Evolutionary conservation across 129 eudicot genomes (phyloP).

Genomic region (Sambucus nigra): DNA sequence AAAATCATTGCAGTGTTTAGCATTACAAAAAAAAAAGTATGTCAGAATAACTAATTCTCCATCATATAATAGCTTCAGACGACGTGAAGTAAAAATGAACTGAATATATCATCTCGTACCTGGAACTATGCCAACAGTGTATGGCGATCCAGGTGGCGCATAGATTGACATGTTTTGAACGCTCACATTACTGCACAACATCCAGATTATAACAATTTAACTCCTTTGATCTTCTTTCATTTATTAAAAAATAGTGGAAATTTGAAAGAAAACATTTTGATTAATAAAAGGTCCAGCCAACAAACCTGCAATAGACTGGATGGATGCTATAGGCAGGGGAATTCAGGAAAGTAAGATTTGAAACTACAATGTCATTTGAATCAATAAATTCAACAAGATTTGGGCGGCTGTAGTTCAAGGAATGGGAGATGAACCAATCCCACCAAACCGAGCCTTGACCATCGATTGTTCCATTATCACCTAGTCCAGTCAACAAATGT

Average conservation of each 20-base stretch:
- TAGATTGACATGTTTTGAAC: constrained; percentile 58
- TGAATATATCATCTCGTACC: constrained; percentile 29
- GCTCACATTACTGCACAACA: constrained; percentile 47
- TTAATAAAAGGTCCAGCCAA: not conserved
- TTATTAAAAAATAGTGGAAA: not conserved
- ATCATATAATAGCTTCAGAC: no score
- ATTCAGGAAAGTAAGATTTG: constrained; percentile 63
- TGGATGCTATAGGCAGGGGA: constrained; percentile 69
- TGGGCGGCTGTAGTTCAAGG: constrained; percentile 65
- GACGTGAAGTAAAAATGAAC: not conserved
- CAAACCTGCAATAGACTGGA: constrained; percentile 78
- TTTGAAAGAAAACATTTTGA: not conserved
- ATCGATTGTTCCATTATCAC: constrained; percentile 73
- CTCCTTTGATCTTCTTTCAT: not conserved
- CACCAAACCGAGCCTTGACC: constrained; percentile 93
- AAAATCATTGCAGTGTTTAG: no score
- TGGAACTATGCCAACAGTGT: constrained; percentile 74
- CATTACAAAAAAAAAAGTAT: no score
- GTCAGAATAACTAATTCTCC: no score
- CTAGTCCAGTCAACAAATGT: constrained; percentile 17
- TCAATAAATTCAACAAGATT: constrained; percentile 57
- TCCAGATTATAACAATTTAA: not conserved
- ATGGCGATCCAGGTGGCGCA: constrained; percentile 61
- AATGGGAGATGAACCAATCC: constrained; percentile 41
- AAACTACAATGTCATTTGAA: constrained; percentile 49